Percentiles rank a stretch among this genome's conserved stretches.
Evolutionary conservation across 495 filamentous ascomycete genomes (phyloP).

Genomic region (Diplogelasinospora grovesii): DNA sequence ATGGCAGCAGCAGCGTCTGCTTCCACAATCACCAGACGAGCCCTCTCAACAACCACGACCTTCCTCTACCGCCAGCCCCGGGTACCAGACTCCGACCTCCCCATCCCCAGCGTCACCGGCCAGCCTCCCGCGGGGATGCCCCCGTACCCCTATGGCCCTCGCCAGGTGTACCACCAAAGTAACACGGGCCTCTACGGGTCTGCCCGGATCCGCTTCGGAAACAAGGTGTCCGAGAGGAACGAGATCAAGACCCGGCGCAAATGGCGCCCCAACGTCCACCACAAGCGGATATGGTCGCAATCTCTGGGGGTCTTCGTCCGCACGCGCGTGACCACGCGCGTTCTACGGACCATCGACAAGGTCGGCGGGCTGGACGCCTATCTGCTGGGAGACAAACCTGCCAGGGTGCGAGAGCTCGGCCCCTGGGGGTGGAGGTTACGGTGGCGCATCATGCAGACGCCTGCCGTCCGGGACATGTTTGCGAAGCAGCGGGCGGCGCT

Average conservation of each 20-base stretch:
- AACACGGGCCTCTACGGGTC: constrained; percentile 81
- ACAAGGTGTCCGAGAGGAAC: constrained; percentile 72
- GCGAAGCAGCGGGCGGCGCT: constrained; percentile 42
- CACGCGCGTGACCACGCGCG: constrained; percentile 67
- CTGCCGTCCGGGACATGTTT: constrained; percentile 53
- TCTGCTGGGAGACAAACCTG: constrained; percentile 65
- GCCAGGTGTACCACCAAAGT: constrained; percentile 74
- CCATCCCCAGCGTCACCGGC: constrained; percentile 22
- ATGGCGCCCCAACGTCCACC: constrained; percentile 86
- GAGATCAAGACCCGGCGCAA: constrained; percentile 75
- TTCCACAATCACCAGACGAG: constrained; percentile 1
- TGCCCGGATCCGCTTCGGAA: constrained; percentile 77
- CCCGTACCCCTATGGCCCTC: constrained; percentile 78
- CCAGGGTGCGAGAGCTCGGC: constrained; percentile 75
- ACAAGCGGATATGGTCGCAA: constrained; percentile 66
- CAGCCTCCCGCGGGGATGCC: constrained; percentile 45
- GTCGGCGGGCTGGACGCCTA: constrained; percentile 87
- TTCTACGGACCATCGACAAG: constrained; percentile 81
- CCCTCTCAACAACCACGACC: constrained; percentile 21
- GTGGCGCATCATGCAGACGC: constrained; percentile 77
- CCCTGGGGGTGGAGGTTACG: constrained; percentile 80
- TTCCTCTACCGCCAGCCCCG: constrained; percentile 18
- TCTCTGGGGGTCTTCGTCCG: constrained; percentile 58
- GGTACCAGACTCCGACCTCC: constrained; percentile 20
- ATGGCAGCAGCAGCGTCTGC: constrained; percentile 2